Evolutionary conservation across 1,284 basidiomycete genomes (phyloP).

Genomic region (Papiliotrema terrestris): DNA sequence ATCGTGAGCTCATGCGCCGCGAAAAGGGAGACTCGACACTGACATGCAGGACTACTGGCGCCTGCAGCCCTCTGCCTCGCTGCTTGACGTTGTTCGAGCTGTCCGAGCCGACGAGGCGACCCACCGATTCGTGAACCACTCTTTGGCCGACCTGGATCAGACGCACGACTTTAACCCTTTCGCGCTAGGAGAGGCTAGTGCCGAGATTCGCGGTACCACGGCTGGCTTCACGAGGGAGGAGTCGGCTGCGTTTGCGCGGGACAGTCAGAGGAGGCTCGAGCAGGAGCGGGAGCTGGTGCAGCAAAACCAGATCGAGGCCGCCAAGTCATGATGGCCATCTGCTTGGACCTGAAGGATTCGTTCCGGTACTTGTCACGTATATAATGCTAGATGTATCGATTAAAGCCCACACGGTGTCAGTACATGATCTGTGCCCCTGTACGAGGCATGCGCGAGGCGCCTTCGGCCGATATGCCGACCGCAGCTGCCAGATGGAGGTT

Average conservation of each 20-base stretch:
- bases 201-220: slow-evolving; percentile 70
- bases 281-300: slow-evolving; percentile 3
- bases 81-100: slow-evolving; percentile 84
- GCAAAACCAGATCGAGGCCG: not conserved
- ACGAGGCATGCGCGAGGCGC: too few relatives aligned
- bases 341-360: too few relatives aligned
- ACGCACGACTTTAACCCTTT: slow-evolving; percentile 84
- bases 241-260: slow-evolving; percentile 54
- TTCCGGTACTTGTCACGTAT: too few relatives aligned
- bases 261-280: slow-evolving; percentile 41
- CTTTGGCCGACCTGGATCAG: slow-evolving; percentile 75
- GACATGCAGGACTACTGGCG: slow-evolving; percentile 72
- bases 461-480: too few relatives aligned
- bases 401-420: too few relatives aligned
- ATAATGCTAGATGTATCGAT: too few relatives aligned
- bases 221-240: slow-evolving; percentile 72
- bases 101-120: slow-evolving; percentile 90
- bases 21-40: not conserved
- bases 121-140: slow-evolving; percentile 90
- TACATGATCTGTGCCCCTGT: too few relatives aligned
- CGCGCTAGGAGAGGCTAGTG: slow-evolving; percentile 81
- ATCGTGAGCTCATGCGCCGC: slow-evolving; percentile 52
- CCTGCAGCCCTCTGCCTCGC: slow-evolving; percentile 64
- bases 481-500: too few relatives aligned
- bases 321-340: not conserved